A percentile compares a stretch with the other conserved stretches of the same genome.
Evolutionary conservation across 2,329 filamentous ascomycete species (phyloP).

Genomic region (Phialemoniopsis sp.): DNA sequence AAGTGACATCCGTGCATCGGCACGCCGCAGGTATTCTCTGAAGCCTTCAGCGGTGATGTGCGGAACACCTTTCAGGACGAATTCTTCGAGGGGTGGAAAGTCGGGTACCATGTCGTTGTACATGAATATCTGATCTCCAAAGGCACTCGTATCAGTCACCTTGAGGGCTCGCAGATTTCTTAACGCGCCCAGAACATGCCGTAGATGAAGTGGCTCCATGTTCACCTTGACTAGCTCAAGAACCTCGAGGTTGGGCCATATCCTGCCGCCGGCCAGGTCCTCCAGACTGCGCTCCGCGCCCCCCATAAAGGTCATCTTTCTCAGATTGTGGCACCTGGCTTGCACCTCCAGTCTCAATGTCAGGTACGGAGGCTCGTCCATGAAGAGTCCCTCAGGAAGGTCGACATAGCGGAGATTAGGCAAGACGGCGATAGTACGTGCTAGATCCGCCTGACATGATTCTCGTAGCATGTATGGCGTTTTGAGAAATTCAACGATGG

Average conservation of each 20-base stretch:
- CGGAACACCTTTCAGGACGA: slow-evolving; percentile 69
- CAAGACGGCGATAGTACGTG: slow-evolving; percentile 78
- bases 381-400: slow-evolving; percentile 82
- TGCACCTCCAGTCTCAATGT: slow-evolving; percentile 81
- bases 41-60: slow-evolving; percentile 70
- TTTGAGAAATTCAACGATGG: slow-evolving; percentile 74
- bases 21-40: slow-evolving; percentile 59
- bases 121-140: slow-evolving; percentile 72
- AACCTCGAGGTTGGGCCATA: slow-evolving; percentile 70
- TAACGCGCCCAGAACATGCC: slow-evolving; percentile 67
- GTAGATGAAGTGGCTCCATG: slow-evolving; percentile 66
- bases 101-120: slow-evolving; percentile 61
- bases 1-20: slow-evolving; percentile 56
- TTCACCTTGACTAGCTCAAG: slow-evolving; percentile 66
- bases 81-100: slow-evolving; percentile 69
- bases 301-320: slow-evolving; percentile 81
- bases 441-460: slow-evolving; percentile 77
- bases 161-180: slow-evolving; percentile 69
- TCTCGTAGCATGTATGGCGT: slow-evolving; percentile 94
- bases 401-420: slow-evolving; percentile 87
- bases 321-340: slow-evolving; percentile 74
- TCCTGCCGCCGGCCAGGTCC: slow-evolving; percentile 56
- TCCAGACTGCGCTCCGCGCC: slow-evolving; percentile 78
- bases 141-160: slow-evolving; percentile 62
- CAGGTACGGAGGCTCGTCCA: slow-evolving; percentile 70